Percentiles rank a stretch among this genome's conserved stretches.
Evolutionary conservation across 768 basidiomycete genomes (phyloP).

Genomic region (Lentinula raphanica): DNA sequence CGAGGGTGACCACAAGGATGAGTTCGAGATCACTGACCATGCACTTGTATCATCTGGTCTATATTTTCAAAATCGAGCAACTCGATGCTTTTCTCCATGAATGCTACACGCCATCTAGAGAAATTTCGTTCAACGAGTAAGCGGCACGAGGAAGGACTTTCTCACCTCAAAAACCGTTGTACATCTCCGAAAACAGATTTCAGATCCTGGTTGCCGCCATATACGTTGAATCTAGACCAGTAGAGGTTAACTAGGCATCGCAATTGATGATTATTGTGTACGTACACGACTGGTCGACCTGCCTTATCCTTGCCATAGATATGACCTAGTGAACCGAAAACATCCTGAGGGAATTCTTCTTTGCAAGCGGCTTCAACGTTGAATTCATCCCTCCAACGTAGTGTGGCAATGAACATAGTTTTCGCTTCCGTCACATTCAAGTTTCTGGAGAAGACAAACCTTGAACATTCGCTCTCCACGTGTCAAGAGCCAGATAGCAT

Average conservation of each 20-base stretch:
- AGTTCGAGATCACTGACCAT: conserved; percentile 37
- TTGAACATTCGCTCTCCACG: not conserved
- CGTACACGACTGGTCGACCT: conserved; percentile 65
- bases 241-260: not conserved
- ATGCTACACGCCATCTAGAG: conserved; percentile 64
- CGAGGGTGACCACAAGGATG: too few species aligned
- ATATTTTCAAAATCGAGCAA: conserved; percentile 67
- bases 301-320: conserved; percentile 68
- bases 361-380: conserved; percentile 53
- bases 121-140: conserved; percentile 10
- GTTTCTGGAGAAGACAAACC: not conserved
- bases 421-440: conserved; percentile 35
- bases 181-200: conserved; percentile 74
- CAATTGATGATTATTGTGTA: not conserved
- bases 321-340: conserved; percentile 61
- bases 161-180: conserved; percentile 66
- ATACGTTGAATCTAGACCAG: conserved; percentile 63
- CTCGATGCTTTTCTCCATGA: conserved; percentile 66
- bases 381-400: conserved; percentile 69
- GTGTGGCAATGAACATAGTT: conserved; percentile 62
- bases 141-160: not conserved
- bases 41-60: conserved; percentile 71
- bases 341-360: conserved; percentile 56
- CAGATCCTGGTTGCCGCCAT: conserved; percentile 63
- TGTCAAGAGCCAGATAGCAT: not conserved